Base-by-base conservation (phyloP, 768 basidiomycete species). In the Pisolithus orientalis region DNA sequence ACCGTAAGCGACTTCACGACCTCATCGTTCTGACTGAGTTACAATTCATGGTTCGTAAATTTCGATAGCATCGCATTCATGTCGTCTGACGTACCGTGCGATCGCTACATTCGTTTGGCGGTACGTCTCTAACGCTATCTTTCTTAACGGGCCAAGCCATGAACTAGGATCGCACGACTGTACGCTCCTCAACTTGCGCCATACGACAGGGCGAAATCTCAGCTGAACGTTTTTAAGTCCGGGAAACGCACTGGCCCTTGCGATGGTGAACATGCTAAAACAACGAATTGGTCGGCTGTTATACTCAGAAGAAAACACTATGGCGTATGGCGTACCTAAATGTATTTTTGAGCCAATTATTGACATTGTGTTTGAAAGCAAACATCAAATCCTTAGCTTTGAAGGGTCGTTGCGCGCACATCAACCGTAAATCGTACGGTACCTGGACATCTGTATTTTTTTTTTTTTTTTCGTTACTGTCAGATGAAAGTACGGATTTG, bases 141-240 rank as follows among this genome's bases (percentile, higher is more conserved):
- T 58, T 32, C 71, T 68, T 37, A 77, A 57, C 7, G 71, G 71
- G 1, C 68, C 69, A 13, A 75, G 52, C 61, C 74, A 67, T 1
- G 70, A 63, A 7, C 61, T 62, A 1, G 62, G 50, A 29, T 61
- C 65, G 7, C 62, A 53, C 24, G 61, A 58, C 11, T 54, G 59
- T 47, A 69, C 44, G 29, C 44, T 64, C 27, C 62, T 37, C 49
- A 67, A 56, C 10, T 60, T 67, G 4, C 62, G 67, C 43, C 67
- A 52, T 3, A 59, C 62, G 34, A 40, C 59, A n/a, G 69, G 46
- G 4, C 57, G 54, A 37, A 64, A 53, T 27, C 40, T 50, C 34
- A 68, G 43, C 43, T 66, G 49, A 24, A 48, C 27, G 3, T 65
- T 25, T 17, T 64, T 53, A 14, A 64, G 59, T 6, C 65, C 70